A percentile compares a stretch with the other conserved stretches of the same genome.
Conservation (phyloP, 225 moss, liverwort and hornwort genomes). For the Antitrichia curtipendula region DNA sequence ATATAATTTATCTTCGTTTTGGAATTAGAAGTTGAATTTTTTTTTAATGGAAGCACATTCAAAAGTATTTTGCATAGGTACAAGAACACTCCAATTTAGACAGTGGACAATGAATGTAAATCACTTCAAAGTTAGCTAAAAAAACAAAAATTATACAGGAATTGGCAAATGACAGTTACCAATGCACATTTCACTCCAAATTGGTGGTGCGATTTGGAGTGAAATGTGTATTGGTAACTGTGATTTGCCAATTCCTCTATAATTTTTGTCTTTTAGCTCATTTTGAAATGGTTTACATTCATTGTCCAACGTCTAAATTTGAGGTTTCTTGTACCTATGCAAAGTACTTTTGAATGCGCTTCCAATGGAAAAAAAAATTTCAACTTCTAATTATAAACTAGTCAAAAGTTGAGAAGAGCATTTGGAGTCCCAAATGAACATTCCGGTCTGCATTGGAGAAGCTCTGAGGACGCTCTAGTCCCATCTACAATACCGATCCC, state of each 20-base stretch:
- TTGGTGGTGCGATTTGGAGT: no score
- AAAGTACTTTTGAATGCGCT: background rate
- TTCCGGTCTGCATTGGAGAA: background rate
- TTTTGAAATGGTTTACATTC: background rate
- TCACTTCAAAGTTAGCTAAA: no score
- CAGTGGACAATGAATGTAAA: no score
- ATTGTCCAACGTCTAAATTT: background rate
- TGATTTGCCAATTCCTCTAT: background rate
- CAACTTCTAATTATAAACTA: background rate
- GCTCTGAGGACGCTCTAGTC: background rate
- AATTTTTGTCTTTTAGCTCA: background rate
- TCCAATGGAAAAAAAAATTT: background rate
- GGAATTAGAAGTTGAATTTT: no score
- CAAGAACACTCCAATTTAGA: no score
- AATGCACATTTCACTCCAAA: no score
- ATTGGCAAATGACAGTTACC: no score
- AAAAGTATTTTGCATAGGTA: no score
- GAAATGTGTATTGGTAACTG: no score
- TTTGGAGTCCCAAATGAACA: background rate
- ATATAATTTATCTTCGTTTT: no score
- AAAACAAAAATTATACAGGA: no score
- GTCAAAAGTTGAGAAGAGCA: background rate
- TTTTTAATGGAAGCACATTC: no score
- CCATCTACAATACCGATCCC: background rate
- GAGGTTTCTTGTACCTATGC: background rate